Conservation (phyloP, 306 rosid species). For the Castanopsis chinensis region DNA sequence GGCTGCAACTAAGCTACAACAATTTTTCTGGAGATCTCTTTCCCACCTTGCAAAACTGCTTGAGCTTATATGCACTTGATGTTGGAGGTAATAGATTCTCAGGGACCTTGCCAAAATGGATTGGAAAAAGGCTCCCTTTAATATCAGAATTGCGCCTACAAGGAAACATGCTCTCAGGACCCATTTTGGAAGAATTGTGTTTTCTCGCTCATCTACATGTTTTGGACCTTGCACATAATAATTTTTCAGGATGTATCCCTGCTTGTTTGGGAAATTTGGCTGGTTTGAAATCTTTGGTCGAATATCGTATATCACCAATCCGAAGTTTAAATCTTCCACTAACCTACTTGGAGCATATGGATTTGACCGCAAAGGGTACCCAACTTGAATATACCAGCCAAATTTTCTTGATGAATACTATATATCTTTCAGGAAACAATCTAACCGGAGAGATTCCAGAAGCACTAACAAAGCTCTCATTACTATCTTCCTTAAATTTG, state of each 20-base stretch:
- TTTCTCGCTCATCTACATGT: not conserved
- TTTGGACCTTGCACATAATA: not conserved
- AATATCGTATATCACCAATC: no score
- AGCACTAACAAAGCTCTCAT: no score
- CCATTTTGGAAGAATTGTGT: not conserved
- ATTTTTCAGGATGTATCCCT: not conserved
- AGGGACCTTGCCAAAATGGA: slow-evolving; percentile 7
- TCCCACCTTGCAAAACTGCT: not conserved
- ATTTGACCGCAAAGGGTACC: no score
- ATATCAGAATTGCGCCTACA: not conserved
- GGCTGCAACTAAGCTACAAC: slow-evolving; percentile 4
- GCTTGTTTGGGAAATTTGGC: no score
- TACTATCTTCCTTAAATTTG: no score
- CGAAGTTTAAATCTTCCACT: no score
- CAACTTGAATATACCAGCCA: no score
- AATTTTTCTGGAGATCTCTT: not conserved
- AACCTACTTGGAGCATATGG: no score
- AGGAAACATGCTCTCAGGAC: not conserved
- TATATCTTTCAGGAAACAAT: no score
- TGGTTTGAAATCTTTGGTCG: no score
- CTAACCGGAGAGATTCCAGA: no score
- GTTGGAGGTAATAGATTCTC: slow-evolving; percentile 1
- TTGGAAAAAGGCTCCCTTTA: not conserved
- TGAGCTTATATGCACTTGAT: not conserved
- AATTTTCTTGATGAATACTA: no score